A percentile compares a stretch with the other conserved stretches of the same genome.
Conservation (phyloP, 2,329 filamentous ascomycete genomes). For the Ceratocystis harringtonii region DNA sequence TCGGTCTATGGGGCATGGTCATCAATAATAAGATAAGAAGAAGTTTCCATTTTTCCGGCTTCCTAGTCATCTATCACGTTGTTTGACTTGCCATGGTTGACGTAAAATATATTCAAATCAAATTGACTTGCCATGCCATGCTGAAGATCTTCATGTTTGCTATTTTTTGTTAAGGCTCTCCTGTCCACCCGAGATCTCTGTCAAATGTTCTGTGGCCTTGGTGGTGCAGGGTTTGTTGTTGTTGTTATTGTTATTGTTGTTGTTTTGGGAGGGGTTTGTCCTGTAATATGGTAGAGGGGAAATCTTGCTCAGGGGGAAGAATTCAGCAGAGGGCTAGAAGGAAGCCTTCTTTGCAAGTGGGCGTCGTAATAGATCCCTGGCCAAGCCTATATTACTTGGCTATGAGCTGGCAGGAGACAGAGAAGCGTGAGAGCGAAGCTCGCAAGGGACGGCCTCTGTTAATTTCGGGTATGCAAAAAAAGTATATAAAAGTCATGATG, state of each 20-base stretch:
- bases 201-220: neutral
- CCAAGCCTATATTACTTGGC: constrained; percentile 3
- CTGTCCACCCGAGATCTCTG: neutral
- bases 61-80: neutral
- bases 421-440: too few relatives aligned
- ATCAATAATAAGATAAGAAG: neutral
- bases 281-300: neutral
- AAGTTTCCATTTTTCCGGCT: neutral
- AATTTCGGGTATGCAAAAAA: neutral
- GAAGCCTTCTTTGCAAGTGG: neutral
- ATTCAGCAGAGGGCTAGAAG: neutral
- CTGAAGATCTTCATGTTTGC: neutral
- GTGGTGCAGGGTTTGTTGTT: too few relatives aligned
- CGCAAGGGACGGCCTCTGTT: neutral
- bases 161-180: neutral
- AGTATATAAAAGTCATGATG: too few relatives aligned
- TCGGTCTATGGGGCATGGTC: too few relatives aligned
- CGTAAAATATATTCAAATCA: too few relatives aligned
- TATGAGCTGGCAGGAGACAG: neutral
- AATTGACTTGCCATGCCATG: too few relatives aligned
- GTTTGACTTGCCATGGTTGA: neutral
- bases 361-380: neutral
- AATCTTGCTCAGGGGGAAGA: neutral
- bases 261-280: neutral
- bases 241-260: too few relatives aligned